Percentiles rank a stretch among this genome's conserved stretches.
phyloP scores from a whole-genome alignment of 2,329 filamentous ascomycete genomes.

The Calonectria fujianensis region DNA sequence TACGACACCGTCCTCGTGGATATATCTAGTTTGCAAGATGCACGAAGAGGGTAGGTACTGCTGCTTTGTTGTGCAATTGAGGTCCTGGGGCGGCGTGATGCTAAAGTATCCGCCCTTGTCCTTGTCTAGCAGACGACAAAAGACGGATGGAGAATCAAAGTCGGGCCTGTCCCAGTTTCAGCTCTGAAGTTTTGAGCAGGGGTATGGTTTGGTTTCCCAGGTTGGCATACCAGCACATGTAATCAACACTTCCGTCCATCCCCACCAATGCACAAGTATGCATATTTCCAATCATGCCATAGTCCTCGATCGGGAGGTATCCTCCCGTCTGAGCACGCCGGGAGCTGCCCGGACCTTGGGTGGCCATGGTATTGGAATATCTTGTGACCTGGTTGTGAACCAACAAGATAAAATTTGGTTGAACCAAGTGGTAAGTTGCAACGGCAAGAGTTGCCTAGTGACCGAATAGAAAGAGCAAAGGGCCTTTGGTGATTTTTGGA shows the following conservation, averaged over 20 bases:
- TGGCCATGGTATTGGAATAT: conserved; percentile 56
- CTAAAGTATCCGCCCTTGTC: conserved; percentile 84
- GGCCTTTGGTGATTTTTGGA: background rate
- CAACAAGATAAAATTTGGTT: background rate
- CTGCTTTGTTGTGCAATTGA: conserved; percentile 82
- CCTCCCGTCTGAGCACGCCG: conserved; percentile 64
- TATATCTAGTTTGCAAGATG: conserved; percentile 85
- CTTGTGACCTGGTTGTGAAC: background rate
- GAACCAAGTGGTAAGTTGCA: background rate
- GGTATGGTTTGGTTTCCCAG: background rate
- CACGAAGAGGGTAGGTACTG: conserved; percentile 85
- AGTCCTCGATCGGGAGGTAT: conserved; percentile 82
- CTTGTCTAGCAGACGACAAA: conserved; percentile 84
- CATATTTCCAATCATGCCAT: conserved; percentile 89
- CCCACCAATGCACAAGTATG: conserved; percentile 85
- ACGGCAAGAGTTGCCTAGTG: background rate
- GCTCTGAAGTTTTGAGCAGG: conserved; percentile 8
- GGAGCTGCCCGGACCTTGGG: conserved; percentile 57
- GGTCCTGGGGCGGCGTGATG: conserved; percentile 73
- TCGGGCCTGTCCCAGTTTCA: conserved; percentile 75
- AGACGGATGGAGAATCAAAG: conserved; percentile 85
- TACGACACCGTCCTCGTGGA: conserved; percentile 84
- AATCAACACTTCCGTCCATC: conserved; percentile 84
- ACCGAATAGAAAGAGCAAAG: background rate
- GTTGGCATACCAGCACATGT: conserved; percentile 81